phyloP scores from a whole-genome alignment of 371 early-diverging fungal species.

The Dinochytrium kinnereticum region DNA sequence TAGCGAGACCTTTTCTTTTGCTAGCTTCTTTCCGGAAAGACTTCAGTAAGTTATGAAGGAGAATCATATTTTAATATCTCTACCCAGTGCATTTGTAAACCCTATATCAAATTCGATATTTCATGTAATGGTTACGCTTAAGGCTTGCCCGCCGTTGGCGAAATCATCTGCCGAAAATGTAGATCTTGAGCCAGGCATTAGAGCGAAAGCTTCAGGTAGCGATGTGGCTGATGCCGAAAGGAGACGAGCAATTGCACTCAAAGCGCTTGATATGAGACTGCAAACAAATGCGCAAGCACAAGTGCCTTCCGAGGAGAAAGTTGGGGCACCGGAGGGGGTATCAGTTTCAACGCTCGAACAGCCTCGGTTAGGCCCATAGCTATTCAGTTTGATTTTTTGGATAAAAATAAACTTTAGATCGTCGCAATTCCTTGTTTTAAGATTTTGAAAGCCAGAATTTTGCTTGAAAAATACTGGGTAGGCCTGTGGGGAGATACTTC shows the following conservation, averaged over 20 bases:
- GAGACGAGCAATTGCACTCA: constrained; percentile 50
- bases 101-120: constrained; percentile 51
- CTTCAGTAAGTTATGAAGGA: constrained; percentile 64
- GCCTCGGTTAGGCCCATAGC: too few relatives aligned
- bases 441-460: too few relatives aligned
- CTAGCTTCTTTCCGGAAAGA: constrained; percentile 81
- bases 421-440: too few relatives aligned
- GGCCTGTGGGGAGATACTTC: too few relatives aligned
- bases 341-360: too few relatives aligned
- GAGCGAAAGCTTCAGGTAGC: constrained; percentile 23
- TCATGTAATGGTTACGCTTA: constrained; percentile 37
- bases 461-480: too few relatives aligned
- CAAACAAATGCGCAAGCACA: background rate
- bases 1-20: constrained; percentile 81
- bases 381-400: too few relatives aligned
- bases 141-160: constrained; percentile 44
- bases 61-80: too few relatives aligned
- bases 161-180: background rate
- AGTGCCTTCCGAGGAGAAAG: too few relatives aligned
- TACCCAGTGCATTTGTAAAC: constrained; percentile 42
- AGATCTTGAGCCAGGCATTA: background rate
- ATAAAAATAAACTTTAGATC: too few relatives aligned
- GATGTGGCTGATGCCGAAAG: constrained; percentile 51
- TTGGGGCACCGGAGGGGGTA: too few relatives aligned
- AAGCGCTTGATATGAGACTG: constrained; percentile 47